Conservation (phyloP, 2,329 filamentous ascomycete genomes). For the Aureobasidium sp. region DNA sequence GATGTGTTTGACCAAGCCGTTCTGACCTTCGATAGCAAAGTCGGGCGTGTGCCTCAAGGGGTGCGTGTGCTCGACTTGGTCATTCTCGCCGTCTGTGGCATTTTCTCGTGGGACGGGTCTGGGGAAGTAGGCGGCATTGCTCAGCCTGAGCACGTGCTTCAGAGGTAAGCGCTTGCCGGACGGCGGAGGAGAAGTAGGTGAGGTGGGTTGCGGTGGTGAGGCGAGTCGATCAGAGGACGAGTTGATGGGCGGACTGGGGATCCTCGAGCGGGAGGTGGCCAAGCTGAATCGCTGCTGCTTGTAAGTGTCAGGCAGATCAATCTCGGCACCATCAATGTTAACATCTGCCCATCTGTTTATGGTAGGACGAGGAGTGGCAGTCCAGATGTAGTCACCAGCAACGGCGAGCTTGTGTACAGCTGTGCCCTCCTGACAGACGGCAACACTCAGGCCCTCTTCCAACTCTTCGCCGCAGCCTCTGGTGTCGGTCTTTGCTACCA, state of each 20-base stretch:
- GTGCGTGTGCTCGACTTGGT: conserved; percentile 24
- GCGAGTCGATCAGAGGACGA: conserved; percentile 1
- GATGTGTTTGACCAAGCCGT: conserved; percentile 87
- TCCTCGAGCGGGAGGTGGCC: conserved; percentile 35
- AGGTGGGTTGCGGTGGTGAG: conserved; percentile 13
- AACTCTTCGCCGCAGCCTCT: conserved; percentile 60
- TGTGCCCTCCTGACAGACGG: conserved; percentile 86
- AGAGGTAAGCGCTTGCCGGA: conserved; percentile 57
- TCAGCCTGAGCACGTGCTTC: conserved; percentile 71
- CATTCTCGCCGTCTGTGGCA: conserved; percentile 51
- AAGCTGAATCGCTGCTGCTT: conserved; percentile 43
- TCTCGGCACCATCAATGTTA: conserved; percentile 63
- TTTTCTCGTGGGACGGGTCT: conserved; percentile 24
- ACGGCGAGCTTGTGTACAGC: conserved; percentile 59
- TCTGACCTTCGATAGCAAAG: conserved; percentile 74
- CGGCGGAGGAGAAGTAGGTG: conserved; percentile 27
- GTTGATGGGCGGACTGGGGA: conserved; percentile 27
- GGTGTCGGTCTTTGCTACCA: conserved; percentile 95
- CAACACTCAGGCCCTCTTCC: conserved; percentile 82
- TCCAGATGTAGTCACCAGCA: conserved; percentile 76
- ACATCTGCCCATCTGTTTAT: conserved; percentile 89
- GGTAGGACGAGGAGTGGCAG: conserved; percentile 78
- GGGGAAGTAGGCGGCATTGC: conserved; percentile 74
- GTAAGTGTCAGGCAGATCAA: conserved; percentile 48
- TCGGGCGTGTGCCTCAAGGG: conserved; percentile 39